phyloP scores from a whole-genome alignment of 176 grass and related monocot species.

The Saccharum spontaneum region DNA sequence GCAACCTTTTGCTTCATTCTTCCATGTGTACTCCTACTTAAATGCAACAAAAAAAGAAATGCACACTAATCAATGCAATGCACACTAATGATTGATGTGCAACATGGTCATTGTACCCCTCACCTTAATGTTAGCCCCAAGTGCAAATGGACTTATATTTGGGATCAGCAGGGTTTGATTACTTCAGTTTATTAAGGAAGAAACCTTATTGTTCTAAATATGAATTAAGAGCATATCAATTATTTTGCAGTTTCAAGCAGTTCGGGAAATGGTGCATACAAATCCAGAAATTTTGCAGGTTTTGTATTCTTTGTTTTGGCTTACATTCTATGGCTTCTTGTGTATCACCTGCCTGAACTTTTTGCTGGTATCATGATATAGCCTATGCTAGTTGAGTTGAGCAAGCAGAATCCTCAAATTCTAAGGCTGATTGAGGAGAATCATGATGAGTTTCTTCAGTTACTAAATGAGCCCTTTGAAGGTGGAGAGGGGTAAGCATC shows the following conservation, averaged over 20 bases:
- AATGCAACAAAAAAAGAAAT: background rate
- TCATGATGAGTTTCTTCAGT: slow-evolving; percentile 88
- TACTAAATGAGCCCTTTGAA: slow-evolving; percentile 82
- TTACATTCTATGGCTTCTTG: slow-evolving; percentile 18
- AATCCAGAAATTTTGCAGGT: slow-evolving; percentile 99
- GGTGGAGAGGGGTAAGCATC: slow-evolving; percentile 64
- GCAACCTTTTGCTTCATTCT: background rate
- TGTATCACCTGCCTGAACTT: slow-evolving; percentile 12
- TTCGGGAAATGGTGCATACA: slow-evolving; percentile 36
- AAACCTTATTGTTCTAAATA: background rate
- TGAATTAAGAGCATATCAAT: slow-evolving; percentile 30
- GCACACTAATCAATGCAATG: background rate
- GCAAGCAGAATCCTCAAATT: slow-evolving; percentile 92
- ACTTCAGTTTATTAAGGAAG: background rate
- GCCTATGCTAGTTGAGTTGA: slow-evolving; percentile 96
- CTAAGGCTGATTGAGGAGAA: slow-evolving; percentile 91
- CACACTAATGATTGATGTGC: background rate
- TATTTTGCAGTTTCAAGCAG: slow-evolving; percentile 82
- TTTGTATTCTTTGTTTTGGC: slow-evolving; percentile 7
- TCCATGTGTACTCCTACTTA: background rate
- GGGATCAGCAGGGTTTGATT: background rate
- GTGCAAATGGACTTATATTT: background rate
- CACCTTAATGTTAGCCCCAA: background rate
- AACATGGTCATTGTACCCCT: background rate
- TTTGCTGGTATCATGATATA: slow-evolving; percentile 43